These are phyloP conservation scores for Cardamine occulta DNA, from an alignment of 345 rosid genomes.

Conservation along the genomic window DNA sequence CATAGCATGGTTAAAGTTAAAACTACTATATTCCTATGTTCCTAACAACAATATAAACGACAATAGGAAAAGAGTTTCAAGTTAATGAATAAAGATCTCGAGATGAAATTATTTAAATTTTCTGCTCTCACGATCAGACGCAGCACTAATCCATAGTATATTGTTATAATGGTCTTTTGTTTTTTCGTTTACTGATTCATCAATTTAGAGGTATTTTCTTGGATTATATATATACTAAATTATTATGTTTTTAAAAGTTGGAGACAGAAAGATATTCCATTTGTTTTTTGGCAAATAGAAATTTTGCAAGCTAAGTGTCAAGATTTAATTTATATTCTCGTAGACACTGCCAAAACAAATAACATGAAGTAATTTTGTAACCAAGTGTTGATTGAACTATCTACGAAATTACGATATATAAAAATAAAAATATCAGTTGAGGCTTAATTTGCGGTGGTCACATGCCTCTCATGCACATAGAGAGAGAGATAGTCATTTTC, in stretches of 20 bases:
- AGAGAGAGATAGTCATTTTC: constrained; percentile 25
- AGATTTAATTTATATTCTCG: constrained; percentile 9
- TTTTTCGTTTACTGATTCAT: background rate
- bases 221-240: background rate
- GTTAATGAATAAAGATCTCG: constrained; percentile 5
- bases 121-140: constrained; percentile 38
- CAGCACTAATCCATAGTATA: constrained; percentile 38
- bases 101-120: background rate
- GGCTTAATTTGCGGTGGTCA: constrained; percentile 46
- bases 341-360: constrained; percentile 30
- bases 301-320: constrained; percentile 16
- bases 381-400: constrained; percentile 24
- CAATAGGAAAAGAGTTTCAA: background rate
- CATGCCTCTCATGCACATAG: constrained; percentile 46
- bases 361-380: background rate
- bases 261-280: background rate
- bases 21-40: constrained; percentile 1
- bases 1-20: constrained; percentile 15
- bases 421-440: background rate
- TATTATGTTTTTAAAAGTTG: background rate
- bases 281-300: constrained; percentile 19
- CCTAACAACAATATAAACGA: background rate
- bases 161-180: background rate
- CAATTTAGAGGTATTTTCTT: background rate
- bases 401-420: background rate